phyloP scores from a whole-genome alignment of 2,329 filamentous ascomycete species.

The Zymoseptoria ardabiliae region DNA sequence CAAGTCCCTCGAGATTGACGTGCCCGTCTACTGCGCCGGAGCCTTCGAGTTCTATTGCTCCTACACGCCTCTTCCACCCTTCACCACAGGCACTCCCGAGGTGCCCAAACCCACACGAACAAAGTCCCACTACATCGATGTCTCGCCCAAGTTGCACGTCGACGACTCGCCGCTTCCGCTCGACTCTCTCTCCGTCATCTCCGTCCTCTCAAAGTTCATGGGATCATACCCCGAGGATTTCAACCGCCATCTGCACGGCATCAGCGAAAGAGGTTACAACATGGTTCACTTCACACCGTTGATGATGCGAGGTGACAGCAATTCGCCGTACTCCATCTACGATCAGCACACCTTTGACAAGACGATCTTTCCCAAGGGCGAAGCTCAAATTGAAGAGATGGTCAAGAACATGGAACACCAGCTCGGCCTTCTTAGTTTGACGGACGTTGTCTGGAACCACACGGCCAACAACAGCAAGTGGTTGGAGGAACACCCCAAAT shows the following conservation, averaged over 20 bases:
- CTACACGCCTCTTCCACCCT: conserved; percentile 77
- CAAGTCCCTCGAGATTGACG: conserved; percentile 78
- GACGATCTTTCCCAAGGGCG: conserved; percentile 72
- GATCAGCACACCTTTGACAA: conserved; percentile 86
- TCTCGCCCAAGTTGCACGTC: conserved; percentile 71
- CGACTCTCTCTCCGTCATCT: conserved; percentile 84
- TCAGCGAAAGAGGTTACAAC: conserved; percentile 89
- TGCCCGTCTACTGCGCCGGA: conserved; percentile 74
- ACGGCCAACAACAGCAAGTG: conserved; percentile 93
- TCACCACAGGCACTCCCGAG: conserved; percentile 51
- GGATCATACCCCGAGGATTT: conserved; percentile 83
- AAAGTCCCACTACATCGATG: conserved; percentile 82
- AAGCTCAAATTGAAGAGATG: conserved; percentile 70
- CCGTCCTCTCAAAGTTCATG: conserved; percentile 96
- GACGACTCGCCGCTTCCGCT: conserved; percentile 69
- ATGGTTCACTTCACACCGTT: conserved; percentile 98
- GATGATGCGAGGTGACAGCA: conserved; percentile 79
- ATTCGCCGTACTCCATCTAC: conserved; percentile 95
- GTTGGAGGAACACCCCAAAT: conserved; percentile 89
- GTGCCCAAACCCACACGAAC: conserved; percentile 52
- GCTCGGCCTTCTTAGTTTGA: conserved; percentile 77
- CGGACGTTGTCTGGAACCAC: conserved; percentile 96
- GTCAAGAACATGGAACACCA: conserved; percentile 75
- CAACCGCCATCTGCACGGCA: conserved; percentile 81
- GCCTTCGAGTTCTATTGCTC: conserved; percentile 93